Percentiles rank a stretch among this genome's conserved stretches.
These are phyloP conservation scores for Coemansia sp. DNA, from an alignment of 192 early-diverging fungal species.

Conservation along the genomic window DNA sequence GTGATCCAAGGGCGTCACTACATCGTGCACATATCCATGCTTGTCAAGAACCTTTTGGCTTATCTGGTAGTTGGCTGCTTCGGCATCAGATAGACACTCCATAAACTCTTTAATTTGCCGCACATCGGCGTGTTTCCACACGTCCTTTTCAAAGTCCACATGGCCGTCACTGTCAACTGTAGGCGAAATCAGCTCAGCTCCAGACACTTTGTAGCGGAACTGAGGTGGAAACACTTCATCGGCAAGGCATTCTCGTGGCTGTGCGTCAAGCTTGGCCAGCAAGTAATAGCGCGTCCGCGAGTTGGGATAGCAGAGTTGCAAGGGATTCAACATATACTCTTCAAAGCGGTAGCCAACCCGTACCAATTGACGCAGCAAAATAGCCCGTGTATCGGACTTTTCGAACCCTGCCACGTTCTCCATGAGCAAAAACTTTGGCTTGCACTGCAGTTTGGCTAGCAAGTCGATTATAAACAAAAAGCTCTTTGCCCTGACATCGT, in stretches of 20 bases:
- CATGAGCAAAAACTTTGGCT: constrained; percentile 67
- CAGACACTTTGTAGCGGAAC: constrained; percentile 35
- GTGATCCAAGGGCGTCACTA: constrained; percentile 61
- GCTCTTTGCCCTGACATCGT: constrained; percentile 69
- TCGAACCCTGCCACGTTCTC: constrained; percentile 87
- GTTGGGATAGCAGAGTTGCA: constrained; percentile 76
- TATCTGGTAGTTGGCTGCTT: constrained; percentile 16
- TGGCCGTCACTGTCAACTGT: constrained; percentile 29
- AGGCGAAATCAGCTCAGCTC: constrained; percentile 37
- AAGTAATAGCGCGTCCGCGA: constrained; percentile 77
- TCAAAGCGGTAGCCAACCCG: constrained; percentile 63
- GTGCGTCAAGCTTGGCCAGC: constrained; percentile 41
- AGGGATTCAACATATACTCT: constrained; percentile 73
- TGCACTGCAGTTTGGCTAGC: constrained; percentile 54
- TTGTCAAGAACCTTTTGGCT: constrained; percentile 34
- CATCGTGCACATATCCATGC: constrained; percentile 57
- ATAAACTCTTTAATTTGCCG: constrained; percentile 46
- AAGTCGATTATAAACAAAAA: constrained; percentile 73
- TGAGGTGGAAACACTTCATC: constrained; percentile 30
- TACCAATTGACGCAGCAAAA: constrained; percentile 57
- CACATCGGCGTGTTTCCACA: constrained; percentile 50
- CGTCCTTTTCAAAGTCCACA: constrained; percentile 47
- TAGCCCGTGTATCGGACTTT: constrained; percentile 60
- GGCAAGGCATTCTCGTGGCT: constrained; percentile 21
- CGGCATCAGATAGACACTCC: constrained; percentile 23